Conservation (phyloP, 2,329 filamentous ascomycete species). For the Aspergillus awamori region DNA sequence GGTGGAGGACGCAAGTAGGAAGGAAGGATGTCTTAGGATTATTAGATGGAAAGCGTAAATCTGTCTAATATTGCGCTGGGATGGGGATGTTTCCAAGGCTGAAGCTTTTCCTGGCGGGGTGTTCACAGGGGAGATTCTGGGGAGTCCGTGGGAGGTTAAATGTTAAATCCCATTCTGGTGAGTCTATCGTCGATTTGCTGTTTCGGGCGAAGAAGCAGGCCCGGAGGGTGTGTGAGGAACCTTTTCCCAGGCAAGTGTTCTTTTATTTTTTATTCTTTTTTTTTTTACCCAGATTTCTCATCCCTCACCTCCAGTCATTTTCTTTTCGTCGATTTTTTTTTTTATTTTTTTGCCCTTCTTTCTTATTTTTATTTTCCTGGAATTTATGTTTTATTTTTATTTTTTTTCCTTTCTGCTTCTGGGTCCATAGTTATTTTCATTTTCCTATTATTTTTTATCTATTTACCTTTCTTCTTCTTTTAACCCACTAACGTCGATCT, state of each 20-base stretch:
- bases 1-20: constrained; percentile 19
- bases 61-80: constrained; percentile 9
- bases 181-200: constrained; percentile 15
- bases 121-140: neutral
- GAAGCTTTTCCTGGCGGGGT: constrained; percentile 5
- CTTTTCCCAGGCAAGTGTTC: constrained; percentile 14
- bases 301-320: constrained; percentile 10
- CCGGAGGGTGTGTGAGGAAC: constrained; percentile 5
- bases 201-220: constrained; percentile 16
- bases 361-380: neutral
- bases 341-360: neutral
- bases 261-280: constrained; percentile 14
- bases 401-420: neutral
- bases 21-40: constrained; percentile 24
- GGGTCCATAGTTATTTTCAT: neutral
- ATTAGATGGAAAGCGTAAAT: constrained; percentile 13
- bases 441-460: neutral
- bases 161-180: constrained; percentile 1
- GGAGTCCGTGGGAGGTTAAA: constrained; percentile 9
- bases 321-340: constrained; percentile 11
- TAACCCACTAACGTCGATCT: neutral
- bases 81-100: constrained; percentile 4
- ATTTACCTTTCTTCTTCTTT: neutral
- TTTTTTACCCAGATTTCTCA: constrained; percentile 5
- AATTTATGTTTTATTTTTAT: neutral